Evolutionary conservation across 768 basidiomycete genomes (phyloP).

Genomic region (Serendipita sp.): DNA sequence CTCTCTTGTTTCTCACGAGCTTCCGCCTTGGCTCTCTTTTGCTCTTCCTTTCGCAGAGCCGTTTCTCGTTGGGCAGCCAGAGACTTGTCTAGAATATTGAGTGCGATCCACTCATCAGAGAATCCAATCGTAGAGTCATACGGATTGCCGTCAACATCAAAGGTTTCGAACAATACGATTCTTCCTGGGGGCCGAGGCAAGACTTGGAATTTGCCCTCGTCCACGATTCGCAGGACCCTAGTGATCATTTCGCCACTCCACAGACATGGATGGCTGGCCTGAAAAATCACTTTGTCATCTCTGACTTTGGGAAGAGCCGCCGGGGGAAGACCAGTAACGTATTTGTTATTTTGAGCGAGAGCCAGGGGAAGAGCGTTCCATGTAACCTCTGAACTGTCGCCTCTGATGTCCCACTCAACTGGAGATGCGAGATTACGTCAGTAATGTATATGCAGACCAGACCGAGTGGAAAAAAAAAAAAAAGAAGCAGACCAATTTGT

Average conservation of each 20-base stretch:
- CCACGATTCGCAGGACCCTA: neutral
- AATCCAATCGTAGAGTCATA: neutral
- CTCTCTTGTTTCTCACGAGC: neutral
- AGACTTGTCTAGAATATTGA: neutral
- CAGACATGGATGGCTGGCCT: neutral
- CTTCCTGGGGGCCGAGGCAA: neutral
- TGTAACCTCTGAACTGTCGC: neutral
- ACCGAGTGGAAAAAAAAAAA: too few species aligned
- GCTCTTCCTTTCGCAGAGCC: neutral
- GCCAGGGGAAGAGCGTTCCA: neutral
- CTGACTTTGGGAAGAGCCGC: neutral
- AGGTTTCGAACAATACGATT: neutral
- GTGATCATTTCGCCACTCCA: neutral
- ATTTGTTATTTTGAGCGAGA: neutral
- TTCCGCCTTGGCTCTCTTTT: neutral
- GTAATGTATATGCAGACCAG: too few species aligned
- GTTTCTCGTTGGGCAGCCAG: neutral
- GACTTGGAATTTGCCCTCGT: neutral
- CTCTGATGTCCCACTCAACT: neutral
- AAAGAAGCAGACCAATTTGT: neutral
- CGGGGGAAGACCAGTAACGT: neutral
- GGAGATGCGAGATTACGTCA: neutral
- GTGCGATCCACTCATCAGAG: neutral
- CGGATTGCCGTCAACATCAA: neutral
- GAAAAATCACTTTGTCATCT: conserved; percentile 5